Base-by-base conservation (phyloP, 2,329 filamentous ascomycete species). In the Penicillium sp. region DNA sequence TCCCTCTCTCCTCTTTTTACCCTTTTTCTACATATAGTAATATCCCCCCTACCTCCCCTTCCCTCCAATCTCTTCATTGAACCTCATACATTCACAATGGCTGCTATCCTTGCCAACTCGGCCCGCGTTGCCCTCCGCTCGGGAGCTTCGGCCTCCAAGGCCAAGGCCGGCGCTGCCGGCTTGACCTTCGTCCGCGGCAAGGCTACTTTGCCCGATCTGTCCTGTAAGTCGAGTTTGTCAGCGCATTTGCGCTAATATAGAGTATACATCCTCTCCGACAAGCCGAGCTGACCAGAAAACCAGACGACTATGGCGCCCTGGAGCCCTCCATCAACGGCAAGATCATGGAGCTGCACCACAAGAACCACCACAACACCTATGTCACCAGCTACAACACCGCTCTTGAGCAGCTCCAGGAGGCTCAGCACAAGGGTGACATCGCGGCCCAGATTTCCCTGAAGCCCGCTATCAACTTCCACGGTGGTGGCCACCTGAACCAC, bases 291-390 rank as follows among this genome's bases (percentile, higher is more conserved):
- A 33, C 29, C 25, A 15, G 4, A 40, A 22, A 40, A 4, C 5
- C 18, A 54, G 93, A 97, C 74, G 94, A 97, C 82, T 99, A 97
- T 77, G 90, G 89, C 73, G 94, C 92, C 50, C 91, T 99, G 68
- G 94, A 99, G 80, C 85, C 84, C 64, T 76, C 82, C 72, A 83
- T 96, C 79, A 92, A 89, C 47, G 89, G 89, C 74, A 86, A 94
- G 79, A 96, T 96, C 81, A 96, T 96, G 92, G 90, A 96, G 80
- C 85, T 96, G 44, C 92, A 96, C 82, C 89, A 96, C 85, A 87
- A 85, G 79, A 93, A 92, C 78, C 92, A 96, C 83, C 92, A 96
- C 81, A 87, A 93, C 77, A 92, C 92, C 69, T 96, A 96, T 75
- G 90, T 96, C 67, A 94, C 87, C 76, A 89, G 88, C 74, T 89